phyloP scores from a whole-genome alignment of 345 rosid species.

The Euclidium syriacum region DNA sequence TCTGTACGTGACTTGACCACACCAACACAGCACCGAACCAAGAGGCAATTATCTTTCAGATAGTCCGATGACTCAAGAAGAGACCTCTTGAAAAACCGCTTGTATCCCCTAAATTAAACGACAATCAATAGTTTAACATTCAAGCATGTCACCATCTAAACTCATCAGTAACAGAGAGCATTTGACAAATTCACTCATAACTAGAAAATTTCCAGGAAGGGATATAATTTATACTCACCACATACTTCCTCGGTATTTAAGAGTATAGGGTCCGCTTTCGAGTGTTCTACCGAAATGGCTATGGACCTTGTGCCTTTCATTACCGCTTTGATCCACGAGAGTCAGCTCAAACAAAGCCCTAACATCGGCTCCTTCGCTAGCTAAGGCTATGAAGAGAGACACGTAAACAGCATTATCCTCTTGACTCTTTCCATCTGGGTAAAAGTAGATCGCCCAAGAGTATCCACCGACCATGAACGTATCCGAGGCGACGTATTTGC shows the following conservation, averaged over 20 bases:
- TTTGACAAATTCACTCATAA: neutral
- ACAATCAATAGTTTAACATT: neutral
- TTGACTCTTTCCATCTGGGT: conserved; percentile 73
- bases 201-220: neutral
- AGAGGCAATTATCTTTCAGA: conserved; percentile 63
- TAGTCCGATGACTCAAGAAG: conserved; percentile 61
- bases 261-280: conserved; percentile 72
- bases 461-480: conserved; percentile 63
- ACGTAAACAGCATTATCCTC: conserved; percentile 60
- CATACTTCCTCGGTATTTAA: conserved; percentile 76
- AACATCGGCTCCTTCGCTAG: conserved; percentile 71
- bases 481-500: conserved; percentile 62
- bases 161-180: neutral
- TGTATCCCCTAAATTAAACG: conserved; percentile 60
- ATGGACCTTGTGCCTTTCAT: conserved; percentile 60
- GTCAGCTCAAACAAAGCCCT: conserved; percentile 76
- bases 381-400: conserved; percentile 65
- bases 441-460: conserved; percentile 73
- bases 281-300: conserved; percentile 73
- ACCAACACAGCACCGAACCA: conserved; percentile 64
- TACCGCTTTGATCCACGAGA: conserved; percentile 74
- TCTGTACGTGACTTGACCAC: conserved; percentile 71
- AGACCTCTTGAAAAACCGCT: conserved; percentile 69
- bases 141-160: neutral
- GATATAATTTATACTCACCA: conserved; percentile 44